phyloP scores from a whole-genome alignment of 257 asterid species.

The Vinca minor region DNA sequence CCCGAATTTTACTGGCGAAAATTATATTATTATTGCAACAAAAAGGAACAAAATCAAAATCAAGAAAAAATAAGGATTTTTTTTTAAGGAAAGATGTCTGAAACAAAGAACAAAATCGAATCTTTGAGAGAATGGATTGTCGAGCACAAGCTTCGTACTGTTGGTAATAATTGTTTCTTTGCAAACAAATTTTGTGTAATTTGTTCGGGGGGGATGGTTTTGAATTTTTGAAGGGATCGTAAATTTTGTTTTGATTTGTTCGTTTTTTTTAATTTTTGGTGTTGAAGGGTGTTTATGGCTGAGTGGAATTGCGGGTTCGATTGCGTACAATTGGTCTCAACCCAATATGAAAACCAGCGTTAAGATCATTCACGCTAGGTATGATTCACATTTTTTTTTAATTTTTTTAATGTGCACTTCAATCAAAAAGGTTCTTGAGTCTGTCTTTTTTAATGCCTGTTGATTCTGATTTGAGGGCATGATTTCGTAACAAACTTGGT shows the following conservation, averaged over 20 bases:
- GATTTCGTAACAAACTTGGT: too few species aligned
- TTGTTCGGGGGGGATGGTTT: too few species aligned
- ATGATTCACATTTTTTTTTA: not conserved
- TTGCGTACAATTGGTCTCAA: slow-evolving; percentile 92
- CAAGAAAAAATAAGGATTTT: too few species aligned
- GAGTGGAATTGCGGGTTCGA: slow-evolving; percentile 71
- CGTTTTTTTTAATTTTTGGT: not conserved
- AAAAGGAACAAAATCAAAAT: too few species aligned
- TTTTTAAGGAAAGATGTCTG: slow-evolving; percentile 38
- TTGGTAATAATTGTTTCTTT: slow-evolving; percentile 56
- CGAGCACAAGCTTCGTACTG: slow-evolving; percentile 73
- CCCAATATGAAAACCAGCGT: slow-evolving; percentile 89
- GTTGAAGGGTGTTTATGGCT: slow-evolving; percentile 30
- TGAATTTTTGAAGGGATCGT: not conserved
- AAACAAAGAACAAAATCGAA: slow-evolving; percentile 40
- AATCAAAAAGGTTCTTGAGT: too few species aligned
- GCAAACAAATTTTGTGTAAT: too few species aligned
- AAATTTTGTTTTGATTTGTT: not conserved
- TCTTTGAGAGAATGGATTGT: slow-evolving; percentile 70
- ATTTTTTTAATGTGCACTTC: not conserved
- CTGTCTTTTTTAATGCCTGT: too few species aligned
- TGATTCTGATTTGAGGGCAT: too few species aligned
- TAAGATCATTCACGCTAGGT: slow-evolving; percentile 92
- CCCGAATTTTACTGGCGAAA: too few species aligned
- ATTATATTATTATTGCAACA: too few species aligned